These are phyloP conservation scores for Dothistroma septosporum DNA, from an alignment of 2,329 filamentous ascomycete genomes.

Conservation along the genomic window DNA sequence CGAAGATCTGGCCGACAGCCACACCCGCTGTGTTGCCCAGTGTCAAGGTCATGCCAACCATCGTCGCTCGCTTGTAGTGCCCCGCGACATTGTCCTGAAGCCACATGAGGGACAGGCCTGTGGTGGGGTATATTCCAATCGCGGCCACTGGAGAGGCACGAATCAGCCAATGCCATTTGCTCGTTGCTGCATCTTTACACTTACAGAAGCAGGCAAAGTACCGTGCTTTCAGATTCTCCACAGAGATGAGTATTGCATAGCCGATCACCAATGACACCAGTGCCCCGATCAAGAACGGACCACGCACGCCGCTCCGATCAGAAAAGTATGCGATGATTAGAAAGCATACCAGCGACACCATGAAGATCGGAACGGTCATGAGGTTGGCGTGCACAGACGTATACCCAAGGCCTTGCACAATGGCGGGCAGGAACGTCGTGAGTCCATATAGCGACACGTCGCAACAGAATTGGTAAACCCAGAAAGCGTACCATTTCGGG, in stretches of 20 bases:
- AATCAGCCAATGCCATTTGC: not conserved
- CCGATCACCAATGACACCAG: slow-evolving; percentile 8
- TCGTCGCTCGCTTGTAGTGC: slow-evolving; percentile 10
- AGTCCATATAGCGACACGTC: slow-evolving; percentile 9
- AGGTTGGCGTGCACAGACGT: slow-evolving; percentile 5
- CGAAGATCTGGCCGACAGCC: slow-evolving; percentile 12
- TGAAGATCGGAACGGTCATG: slow-evolving; percentile 9
- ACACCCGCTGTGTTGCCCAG: slow-evolving; percentile 14
- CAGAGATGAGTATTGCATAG: slow-evolving; percentile 10
- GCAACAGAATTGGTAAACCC: slow-evolving; percentile 9
- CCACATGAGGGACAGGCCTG: slow-evolving; percentile 13
- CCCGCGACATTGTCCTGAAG: slow-evolving; percentile 13
- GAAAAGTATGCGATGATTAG: slow-evolving; percentile 7
- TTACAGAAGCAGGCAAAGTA: slow-evolving; percentile 12
- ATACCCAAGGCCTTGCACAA: slow-evolving; percentile 5
- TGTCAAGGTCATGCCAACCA: slow-evolving; percentile 13
- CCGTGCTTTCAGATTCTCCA: slow-evolving; percentile 6
- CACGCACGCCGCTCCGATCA: slow-evolving; percentile 2
- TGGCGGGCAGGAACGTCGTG: slow-evolving; percentile 9
- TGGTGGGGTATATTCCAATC: slow-evolving; percentile 10
- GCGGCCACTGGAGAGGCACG: slow-evolving; percentile 4
- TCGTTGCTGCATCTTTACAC: not conserved
- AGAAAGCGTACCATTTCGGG: slow-evolving; percentile 10
- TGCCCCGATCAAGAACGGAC: slow-evolving; percentile 7
- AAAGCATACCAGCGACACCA: slow-evolving; percentile 6